Percentiles rank a stretch among this genome's conserved stretches.
Conservation (phyloP, 495 filamentous ascomycete species). For the Aspergillus homomorphus region DNA sequence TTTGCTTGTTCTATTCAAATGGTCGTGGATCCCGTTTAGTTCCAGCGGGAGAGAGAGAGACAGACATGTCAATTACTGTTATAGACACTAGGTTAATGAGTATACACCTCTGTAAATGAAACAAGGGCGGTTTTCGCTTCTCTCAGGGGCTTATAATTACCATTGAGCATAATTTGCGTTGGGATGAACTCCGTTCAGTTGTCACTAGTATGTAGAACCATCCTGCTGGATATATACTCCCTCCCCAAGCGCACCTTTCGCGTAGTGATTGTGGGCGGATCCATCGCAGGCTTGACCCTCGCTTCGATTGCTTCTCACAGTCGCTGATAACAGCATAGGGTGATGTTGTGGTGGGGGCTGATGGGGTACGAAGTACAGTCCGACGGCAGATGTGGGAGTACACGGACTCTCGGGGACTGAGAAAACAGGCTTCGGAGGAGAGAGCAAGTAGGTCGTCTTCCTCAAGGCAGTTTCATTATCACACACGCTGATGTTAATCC, state of each 20-base stretch:
- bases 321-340: constrained; percentile 32
- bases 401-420: not conserved
- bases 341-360: constrained; percentile 44
- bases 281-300: constrained; percentile 46
- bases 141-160: too few species aligned
- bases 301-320: constrained; percentile 43
- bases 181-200: too few species aligned
- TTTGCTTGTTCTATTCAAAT: too few species aligned
- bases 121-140: too few species aligned
- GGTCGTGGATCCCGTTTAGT: too few species aligned
- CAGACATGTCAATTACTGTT: too few species aligned
- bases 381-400: constrained; percentile 36
- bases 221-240: too few species aligned
- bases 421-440: constrained; percentile 1
- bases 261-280: constrained; percentile 52
- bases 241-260: constrained; percentile 4
- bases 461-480: not conserved
- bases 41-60: too few species aligned
- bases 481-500: not conserved
- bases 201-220: too few species aligned
- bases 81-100: too few species aligned
- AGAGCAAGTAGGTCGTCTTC: not conserved
- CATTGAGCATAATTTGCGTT: too few species aligned
- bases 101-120: too few species aligned
- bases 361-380: constrained; percentile 45